A percentile compares a stretch with the other conserved stretches of the same genome.
phyloP scores from a whole-genome alignment of 2,329 filamentous ascomycete species.

The Epichloe hybrida region DNA sequence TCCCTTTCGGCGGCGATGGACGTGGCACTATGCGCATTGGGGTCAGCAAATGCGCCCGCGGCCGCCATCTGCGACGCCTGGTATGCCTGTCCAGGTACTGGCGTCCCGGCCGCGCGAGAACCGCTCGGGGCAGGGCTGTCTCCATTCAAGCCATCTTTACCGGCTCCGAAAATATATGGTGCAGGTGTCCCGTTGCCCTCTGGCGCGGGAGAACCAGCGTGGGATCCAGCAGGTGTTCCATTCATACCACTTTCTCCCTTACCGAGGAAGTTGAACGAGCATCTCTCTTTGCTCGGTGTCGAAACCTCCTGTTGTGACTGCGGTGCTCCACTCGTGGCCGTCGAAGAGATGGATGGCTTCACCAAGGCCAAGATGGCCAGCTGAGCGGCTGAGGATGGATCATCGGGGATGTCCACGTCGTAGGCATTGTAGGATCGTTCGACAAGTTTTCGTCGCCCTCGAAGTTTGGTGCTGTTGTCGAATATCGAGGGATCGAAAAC shows the following conservation, averaged over 20 bases:
- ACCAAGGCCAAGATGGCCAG: conserved; percentile 48
- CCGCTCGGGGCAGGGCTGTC: conserved; percentile 40
- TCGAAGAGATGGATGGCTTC: conserved; percentile 41
- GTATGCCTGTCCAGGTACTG: conserved; percentile 20
- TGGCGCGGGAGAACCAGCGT: conserved; percentile 75
- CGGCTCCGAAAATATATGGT: conserved; percentile 40
- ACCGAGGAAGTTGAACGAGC: conserved; percentile 56
- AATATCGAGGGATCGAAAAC: conserved; percentile 83
- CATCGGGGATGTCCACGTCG: conserved; percentile 74
- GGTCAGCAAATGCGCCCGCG: conserved; percentile 35
- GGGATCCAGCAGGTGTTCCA: conserved; percentile 70
- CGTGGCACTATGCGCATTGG: conserved; percentile 34
- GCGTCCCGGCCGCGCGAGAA: conserved; percentile 36
- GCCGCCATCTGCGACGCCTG: conserved; percentile 22
- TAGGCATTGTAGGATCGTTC: conserved; percentile 88
- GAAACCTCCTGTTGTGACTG: conserved; percentile 33
- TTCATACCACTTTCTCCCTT: conserved; percentile 56
- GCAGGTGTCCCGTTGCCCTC: conserved; percentile 60
- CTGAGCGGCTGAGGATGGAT: conserved; percentile 77
- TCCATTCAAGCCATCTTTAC: conserved; percentile 29
- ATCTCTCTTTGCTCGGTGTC: conserved; percentile 48
- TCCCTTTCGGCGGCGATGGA: conserved; percentile 58
- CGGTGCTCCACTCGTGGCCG: conserved; percentile 28
- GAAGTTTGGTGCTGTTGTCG: conserved; percentile 67
- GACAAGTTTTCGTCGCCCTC: conserved; percentile 66